Base-by-base conservation (phyloP, 768 basidiomycete species). In the Mycena maculata region DNA sequence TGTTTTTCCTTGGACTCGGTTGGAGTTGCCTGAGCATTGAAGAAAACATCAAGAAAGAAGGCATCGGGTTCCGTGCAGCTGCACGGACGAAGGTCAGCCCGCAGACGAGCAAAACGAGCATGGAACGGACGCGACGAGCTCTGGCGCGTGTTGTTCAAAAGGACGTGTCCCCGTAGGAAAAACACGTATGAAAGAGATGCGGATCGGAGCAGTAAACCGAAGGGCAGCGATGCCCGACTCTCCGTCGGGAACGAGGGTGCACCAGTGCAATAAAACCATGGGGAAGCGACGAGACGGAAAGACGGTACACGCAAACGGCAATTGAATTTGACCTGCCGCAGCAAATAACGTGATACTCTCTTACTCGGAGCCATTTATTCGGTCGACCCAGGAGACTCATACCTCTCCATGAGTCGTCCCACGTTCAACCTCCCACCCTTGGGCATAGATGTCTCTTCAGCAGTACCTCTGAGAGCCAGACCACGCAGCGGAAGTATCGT, bases 21-120 rank as follows among this genome's bases (percentile, higher is more conserved):
- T 15, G 80, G 72, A 23, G 87, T 80, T 1, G 87, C 83, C 31
- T 88, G 86, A 0, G 91, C 89, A 78, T 93, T 93, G 79, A 94
- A 89, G 76, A 87, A 92, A 11, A 93, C 79, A 59, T 93, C 87
- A 20, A 93, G 80, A 73, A 88, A 90, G 80, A 94, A 93, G 0
- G 90, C 85, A 8, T 87, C 85, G 0, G 92, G 93, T 67, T 90
- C 87, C 28, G 93, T 94, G 65, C 82, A 79, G 60, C 93, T 93
- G 65, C 22, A 30, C 25, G 60, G 45, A 60, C 52, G 6, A 52
- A 65, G 31, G 36, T 77, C 44, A 72, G 57, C 28, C 12, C 41
- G 13, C 27, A 70, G 33, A 67, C 18, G n/a, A 41, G 58, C 47
- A 20, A 22, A 54, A 28, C 15, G 22, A 53, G 11, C 22, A 58